Evolutionary conservation across 176 grass and related monocot species (phyloP).

Genomic region (Chloris gayana): DNA sequence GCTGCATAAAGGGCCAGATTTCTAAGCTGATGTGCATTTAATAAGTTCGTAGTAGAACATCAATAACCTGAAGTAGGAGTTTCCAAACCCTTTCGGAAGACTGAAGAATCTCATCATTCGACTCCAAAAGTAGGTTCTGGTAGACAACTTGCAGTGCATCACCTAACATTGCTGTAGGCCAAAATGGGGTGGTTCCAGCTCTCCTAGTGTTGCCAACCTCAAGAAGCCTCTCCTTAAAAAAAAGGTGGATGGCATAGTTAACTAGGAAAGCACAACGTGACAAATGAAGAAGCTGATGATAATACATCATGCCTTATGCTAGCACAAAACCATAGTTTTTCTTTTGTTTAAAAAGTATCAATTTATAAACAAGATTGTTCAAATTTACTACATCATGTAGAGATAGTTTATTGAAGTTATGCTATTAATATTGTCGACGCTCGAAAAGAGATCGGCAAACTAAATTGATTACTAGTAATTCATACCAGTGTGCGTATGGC

Average conservation of each 20-base stretch:
- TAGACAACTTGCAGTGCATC: slow-evolving; percentile 92
- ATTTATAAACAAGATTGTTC: slow-evolving; percentile 3
- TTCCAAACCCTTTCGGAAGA: slow-evolving; percentile 96
- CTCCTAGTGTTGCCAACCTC: slow-evolving; percentile 80
- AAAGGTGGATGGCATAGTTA: slow-evolving; percentile 30
- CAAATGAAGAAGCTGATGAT: background rate
- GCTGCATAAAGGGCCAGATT: slow-evolving; percentile 14
- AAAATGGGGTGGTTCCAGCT: slow-evolving; percentile 60
- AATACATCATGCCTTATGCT: slow-evolving; percentile 21
- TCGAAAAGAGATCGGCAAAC: too few species aligned
- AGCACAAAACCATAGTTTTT: slow-evolving; percentile 18
- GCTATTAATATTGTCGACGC: background rate
- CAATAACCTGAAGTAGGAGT: slow-evolving; percentile 88
- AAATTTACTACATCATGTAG: slow-evolving; percentile 2
- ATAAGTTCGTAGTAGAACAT: slow-evolving; percentile 34
- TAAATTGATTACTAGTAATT: slow-evolving; percentile 14
- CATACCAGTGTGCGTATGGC: slow-evolving; percentile 92
- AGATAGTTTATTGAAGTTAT: slow-evolving; percentile 16
- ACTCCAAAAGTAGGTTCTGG: slow-evolving; percentile 97
- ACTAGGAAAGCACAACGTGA: slow-evolving; percentile 18
- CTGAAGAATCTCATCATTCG: slow-evolving; percentile 92
- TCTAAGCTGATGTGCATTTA: slow-evolving; percentile 25
- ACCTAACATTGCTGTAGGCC: slow-evolving; percentile 82
- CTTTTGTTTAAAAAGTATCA: background rate
- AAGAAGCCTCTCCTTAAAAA: slow-evolving; percentile 83